phyloP scores from a whole-genome alignment of 352 stramenopile species.

The Phytophthora constricta region DNA sequence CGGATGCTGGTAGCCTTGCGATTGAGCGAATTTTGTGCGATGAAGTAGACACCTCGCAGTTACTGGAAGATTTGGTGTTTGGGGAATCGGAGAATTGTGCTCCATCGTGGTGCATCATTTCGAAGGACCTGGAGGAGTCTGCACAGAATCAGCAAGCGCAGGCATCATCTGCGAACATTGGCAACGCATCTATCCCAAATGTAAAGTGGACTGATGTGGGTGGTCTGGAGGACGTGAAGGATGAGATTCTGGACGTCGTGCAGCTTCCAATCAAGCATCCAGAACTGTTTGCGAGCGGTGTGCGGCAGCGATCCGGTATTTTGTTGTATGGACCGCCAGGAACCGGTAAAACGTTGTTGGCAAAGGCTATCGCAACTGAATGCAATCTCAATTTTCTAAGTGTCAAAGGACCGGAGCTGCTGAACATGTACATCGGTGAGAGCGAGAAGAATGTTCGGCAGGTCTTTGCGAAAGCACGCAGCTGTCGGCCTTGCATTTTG shows the following conservation, averaged over 20 bases:
- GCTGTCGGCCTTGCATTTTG: slow-evolving; percentile 87
- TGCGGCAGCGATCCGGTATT: slow-evolving; percentile 83
- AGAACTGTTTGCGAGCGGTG: slow-evolving; percentile 79
- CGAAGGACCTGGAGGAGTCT: slow-evolving; percentile 56
- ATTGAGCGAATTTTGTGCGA: slow-evolving; percentile 53
- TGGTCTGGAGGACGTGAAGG: slow-evolving; percentile 98
- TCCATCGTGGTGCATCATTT: slow-evolving; percentile 38
- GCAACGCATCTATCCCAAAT: slow-evolving; percentile 90
- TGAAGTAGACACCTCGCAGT: slow-evolving; percentile 28
- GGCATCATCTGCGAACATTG: slow-evolving; percentile 67
- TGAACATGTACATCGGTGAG: slow-evolving; percentile 99
- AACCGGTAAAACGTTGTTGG: slow-evolving; percentile 95
- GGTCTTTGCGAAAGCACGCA: slow-evolving; percentile 91
- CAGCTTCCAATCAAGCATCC: slow-evolving; percentile 86
- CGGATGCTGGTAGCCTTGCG: slow-evolving; percentile 58
- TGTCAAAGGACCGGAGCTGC: slow-evolving; percentile 95
- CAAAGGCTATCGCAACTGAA: slow-evolving; percentile 96
- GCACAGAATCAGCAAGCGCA: slow-evolving; percentile 75
- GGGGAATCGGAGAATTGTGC: slow-evolving; percentile 20
- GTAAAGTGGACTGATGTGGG: slow-evolving; percentile 99
- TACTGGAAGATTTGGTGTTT: slow-evolving; percentile 38
- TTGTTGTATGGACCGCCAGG: slow-evolving; percentile 86
- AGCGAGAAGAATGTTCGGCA: slow-evolving; percentile 96
- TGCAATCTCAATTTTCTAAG: slow-evolving; percentile 96
- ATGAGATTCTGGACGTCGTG: slow-evolving; percentile 93